Evolutionary conservation across 169 alveolate species (phyloP), one percentile per base, ranked within the genome.

Genomic region (Cystoisospora suis): DNA sequence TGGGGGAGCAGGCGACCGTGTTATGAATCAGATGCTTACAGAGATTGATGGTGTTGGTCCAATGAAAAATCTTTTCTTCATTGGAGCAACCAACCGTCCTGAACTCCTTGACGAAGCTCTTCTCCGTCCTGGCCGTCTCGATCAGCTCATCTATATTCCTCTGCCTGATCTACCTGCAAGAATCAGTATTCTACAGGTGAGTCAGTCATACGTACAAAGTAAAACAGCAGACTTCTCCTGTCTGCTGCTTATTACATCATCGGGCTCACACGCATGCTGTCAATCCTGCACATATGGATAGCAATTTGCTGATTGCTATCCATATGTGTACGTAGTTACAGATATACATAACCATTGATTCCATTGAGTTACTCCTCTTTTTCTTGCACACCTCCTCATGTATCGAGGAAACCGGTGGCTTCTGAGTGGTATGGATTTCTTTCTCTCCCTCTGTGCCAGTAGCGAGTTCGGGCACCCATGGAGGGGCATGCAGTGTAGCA

Each of bases 31-130:
- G 94, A 96, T 99, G 83, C 97, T 99, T 80, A 99, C 99, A 61
- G 99, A 99, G 94, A 99, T 99, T 96, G 99, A 99, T 93, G 99
- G 99, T 20, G 99, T 98, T 7, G 99, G 99, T 44, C 98, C 98
- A 34, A 99, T 98, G 97, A 99, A 98, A 96, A 98, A 98, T 93
- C 96, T 99, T n/a, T 99, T 99, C 98, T 98, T 99, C 93, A 98
- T 99, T 53, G 99, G 99, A 36, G 99, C 99, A 29, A 99, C 99
- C 56, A 99, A 99, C 93, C 94, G 99, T 93, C 99, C 99, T 17
- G 99, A 99, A 92, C 97, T 98, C 56, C 95, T 99, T 46, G 99
- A 99, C 93, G 99, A 98, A 93, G 99, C 99, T 38, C 95, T 99
- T 79, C 96, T 99, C 65, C 97, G 99, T 88, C 99, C 99, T 0